Evolutionary conservation across 192 early-diverging fungal genomes (phyloP), one percentile per base, ranked within the genome.

Genomic region (Podochytrium sp.): DNA sequence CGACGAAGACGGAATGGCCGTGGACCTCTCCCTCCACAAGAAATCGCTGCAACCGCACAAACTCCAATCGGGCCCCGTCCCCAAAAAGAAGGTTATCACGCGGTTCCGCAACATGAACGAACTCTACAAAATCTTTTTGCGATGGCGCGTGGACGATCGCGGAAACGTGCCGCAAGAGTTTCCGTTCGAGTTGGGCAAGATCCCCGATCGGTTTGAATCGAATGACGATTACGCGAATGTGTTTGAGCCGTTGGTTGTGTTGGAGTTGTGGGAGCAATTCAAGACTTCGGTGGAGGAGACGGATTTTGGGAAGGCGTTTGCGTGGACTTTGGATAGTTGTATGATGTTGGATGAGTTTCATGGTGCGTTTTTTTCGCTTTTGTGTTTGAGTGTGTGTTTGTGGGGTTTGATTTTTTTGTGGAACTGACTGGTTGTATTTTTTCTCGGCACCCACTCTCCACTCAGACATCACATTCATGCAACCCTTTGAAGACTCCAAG

Each of bases 201-300:
- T 98, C 4, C 88, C 89, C 0, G 79, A 88, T 30, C 68, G 23
- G 12, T 98, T 94, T 66, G 62, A 80, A 1, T 75, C 79, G 25
- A 77, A 80, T 4, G 71, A 80, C 30, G 78, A 90, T 47, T 98
- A 97, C 71, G 73, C 73, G 1, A 56, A 59, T 23, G 76, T 82
- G 2, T 92, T 97, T 77, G 94, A 95, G 76, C 95, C 95, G 0
- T 76, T 97, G 49, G 59, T 96, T 39, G 68, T 95, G 38, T 80
- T 94, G 2, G 96, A 98, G 76, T 84, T 88, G 62, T 96, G 95
- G 96, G 81, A 90, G 59, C 91, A 95, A 74, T 78, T 97, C 37
- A 78, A 90, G 71, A 87, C 89, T 6, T 79, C 89, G 10, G 87
- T 88, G 52, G 92, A 94, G 61, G 87, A 93, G 59, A 64, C 83